phyloP scores from a whole-genome alignment of 179 eudicot species.

The Carnegiea gigantea region DNA sequence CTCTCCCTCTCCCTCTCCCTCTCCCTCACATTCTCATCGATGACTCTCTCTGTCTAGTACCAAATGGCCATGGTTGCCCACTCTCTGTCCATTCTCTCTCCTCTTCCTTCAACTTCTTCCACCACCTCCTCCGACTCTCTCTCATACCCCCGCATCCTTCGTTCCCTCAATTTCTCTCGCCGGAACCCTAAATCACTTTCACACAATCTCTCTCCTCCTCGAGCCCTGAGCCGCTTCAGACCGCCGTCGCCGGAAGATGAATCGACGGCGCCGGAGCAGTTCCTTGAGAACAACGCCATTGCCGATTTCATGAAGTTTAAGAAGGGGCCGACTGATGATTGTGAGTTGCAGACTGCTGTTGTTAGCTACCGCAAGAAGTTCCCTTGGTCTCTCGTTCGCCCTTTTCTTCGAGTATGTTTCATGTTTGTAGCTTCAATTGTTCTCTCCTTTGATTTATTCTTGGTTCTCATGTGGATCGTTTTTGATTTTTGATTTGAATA shows the following conservation, averaged over 20 bases:
- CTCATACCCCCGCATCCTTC: slow-evolving; percentile 22
- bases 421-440: not conserved
- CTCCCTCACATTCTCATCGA: not conserved
- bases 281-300: slow-evolving; percentile 60
- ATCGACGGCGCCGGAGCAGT: slow-evolving; percentile 44
- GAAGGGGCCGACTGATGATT: slow-evolving; percentile 33
- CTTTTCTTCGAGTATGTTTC: slow-evolving; percentile 63
- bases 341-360: slow-evolving; percentile 83
- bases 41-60: not conserved
- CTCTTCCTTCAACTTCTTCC: slow-evolving; percentile 29
- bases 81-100: slow-evolving; percentile 46
- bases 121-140: slow-evolving; percentile 27
- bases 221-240: slow-evolving; percentile 28
- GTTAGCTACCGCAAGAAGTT: slow-evolving; percentile 84
- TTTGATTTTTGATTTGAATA: slow-evolving; percentile 8
- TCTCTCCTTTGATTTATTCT: not conserved
- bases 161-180: slow-evolving; percentile 28
- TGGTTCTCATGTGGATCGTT: not conserved
- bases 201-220: slow-evolving; percentile 32
- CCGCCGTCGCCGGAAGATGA: slow-evolving; percentile 33
- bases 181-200: slow-evolving; percentile 29
- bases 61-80: slow-evolving; percentile 27
- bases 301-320: slow-evolving; percentile 91
- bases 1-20: not conserved
- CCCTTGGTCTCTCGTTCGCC: slow-evolving; percentile 88